Conservation (phyloP, 352 stramenopile species). For the Phytopythium ostracodes region DNA sequence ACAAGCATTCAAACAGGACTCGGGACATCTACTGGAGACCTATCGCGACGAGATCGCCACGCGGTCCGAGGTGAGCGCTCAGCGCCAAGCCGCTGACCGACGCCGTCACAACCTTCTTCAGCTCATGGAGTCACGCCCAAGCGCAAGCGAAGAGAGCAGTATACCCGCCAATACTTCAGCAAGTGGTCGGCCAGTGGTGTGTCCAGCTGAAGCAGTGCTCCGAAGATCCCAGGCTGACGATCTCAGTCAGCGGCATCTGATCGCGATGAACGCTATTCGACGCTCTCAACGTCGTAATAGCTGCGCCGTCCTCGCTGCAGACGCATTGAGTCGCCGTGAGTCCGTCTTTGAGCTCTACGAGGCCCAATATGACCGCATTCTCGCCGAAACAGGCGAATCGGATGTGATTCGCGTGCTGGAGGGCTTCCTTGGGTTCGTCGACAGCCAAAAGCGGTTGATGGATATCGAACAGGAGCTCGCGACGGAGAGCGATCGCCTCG, state of each 20-base stretch:
- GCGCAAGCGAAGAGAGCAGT: neutral
- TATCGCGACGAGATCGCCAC: conserved; percentile 48
- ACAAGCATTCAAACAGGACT: conserved; percentile 22
- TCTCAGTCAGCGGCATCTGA: neutral
- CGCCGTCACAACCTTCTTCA: conserved; percentile 46
- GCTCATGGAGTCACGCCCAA: conserved; percentile 31
- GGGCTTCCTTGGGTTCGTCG: conserved; percentile 34
- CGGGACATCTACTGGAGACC: conserved; percentile 34
- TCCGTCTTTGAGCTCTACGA: conserved; percentile 61
- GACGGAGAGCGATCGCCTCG: conserved; percentile 20
- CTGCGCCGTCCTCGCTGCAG: conserved; percentile 20
- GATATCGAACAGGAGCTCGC: conserved; percentile 47
- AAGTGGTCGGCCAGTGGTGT: neutral
- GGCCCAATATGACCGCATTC: conserved; percentile 46
- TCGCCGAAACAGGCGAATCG: conserved; percentile 43
- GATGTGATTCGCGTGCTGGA: conserved; percentile 47
- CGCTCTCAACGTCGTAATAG: conserved; percentile 20
- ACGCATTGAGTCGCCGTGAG: conserved; percentile 27
- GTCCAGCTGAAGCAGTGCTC: neutral
- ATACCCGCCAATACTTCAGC: neutral
- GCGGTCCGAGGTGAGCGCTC: conserved; percentile 29
- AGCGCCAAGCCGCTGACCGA: conserved; percentile 37
- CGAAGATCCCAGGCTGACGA: neutral
- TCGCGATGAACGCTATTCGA: conserved; percentile 1
- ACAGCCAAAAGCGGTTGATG: conserved; percentile 28